A percentile compares a stretch with the other conserved stretches of the same genome.
Conservation (phyloP, 352 stramenopile species). For the Globisporangium orthogonon region DNA sequence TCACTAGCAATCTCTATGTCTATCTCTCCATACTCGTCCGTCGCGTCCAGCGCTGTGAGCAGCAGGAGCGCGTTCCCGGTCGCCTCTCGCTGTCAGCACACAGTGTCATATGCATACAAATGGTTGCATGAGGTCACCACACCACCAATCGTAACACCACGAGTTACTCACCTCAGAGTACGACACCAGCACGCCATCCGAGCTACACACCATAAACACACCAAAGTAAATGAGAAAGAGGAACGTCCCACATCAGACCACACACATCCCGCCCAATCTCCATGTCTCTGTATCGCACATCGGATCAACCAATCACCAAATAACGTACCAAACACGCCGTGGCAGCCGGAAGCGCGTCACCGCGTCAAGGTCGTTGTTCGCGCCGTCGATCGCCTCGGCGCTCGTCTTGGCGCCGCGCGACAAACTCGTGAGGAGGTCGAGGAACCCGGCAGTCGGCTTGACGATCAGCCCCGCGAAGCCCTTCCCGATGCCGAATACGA, state of each 20-base stretch:
- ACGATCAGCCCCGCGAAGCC: slow-evolving; percentile 78
- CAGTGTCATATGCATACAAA: not conserved
- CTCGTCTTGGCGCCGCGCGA: slow-evolving; percentile 79
- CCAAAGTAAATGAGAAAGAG: not conserved
- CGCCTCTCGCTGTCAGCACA: slow-evolving; percentile 35
- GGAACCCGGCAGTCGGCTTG: slow-evolving; percentile 75
- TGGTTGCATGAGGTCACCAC: not conserved
- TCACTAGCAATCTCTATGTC: too few species aligned
- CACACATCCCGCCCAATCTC: too few species aligned
- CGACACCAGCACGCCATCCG: slow-evolving; percentile 72
- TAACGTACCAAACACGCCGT: slow-evolving; percentile 66
- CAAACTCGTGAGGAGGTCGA: slow-evolving; percentile 78
- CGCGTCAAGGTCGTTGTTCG: slow-evolving; percentile 34
- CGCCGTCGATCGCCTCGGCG: slow-evolving; percentile 67
- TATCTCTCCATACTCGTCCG: slow-evolving; percentile 49
- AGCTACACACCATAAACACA: slow-evolving; percentile 23
- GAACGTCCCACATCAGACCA: too few species aligned
- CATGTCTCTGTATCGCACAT: not conserved
- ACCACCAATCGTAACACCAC: not conserved
- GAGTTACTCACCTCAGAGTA: slow-evolving; percentile 46
- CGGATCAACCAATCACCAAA: not conserved
- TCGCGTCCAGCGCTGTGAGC: slow-evolving; percentile 67
- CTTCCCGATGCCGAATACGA: slow-evolving; percentile 82
- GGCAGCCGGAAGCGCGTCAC: slow-evolving; percentile 66
- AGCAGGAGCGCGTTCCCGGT: slow-evolving; percentile 70